Evolutionary conservation across 331 rosid genomes (phyloP).

Genomic region (Phaseolus coccineus): DNA sequence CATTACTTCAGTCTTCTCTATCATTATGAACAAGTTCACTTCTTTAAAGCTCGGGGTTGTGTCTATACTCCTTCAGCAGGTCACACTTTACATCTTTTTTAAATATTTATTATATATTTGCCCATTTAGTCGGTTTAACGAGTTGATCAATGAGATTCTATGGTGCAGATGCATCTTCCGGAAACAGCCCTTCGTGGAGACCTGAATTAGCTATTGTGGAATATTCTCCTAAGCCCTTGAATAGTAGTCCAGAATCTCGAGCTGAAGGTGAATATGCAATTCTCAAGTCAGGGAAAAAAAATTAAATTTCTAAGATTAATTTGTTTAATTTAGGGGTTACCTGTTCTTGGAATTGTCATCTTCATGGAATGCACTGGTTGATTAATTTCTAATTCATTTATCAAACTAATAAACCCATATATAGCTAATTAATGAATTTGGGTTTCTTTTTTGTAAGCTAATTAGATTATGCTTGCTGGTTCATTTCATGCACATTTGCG

Average conservation of each 20-base stretch:
- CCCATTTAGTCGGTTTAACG: too few species aligned
- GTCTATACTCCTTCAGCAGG: slow-evolving; percentile 64
- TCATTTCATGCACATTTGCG: neutral
- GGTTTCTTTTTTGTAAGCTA: neutral
- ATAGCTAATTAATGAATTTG: neutral
- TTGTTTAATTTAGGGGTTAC: neutral
- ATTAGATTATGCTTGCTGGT: slow-evolving; percentile 6
- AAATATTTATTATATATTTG: neutral
- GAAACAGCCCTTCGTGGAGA: slow-evolving; percentile 59
- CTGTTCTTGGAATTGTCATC: neutral
- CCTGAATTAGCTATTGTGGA: slow-evolving; percentile 75
- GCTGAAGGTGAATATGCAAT: slow-evolving; percentile 56
- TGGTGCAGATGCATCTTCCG: slow-evolving; percentile 60
- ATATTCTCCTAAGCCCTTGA: slow-evolving; percentile 67
- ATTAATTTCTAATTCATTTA: slow-evolving; percentile 12
- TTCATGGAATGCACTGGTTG: neutral
- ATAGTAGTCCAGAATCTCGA: slow-evolving; percentile 45
- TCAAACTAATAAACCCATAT: neutral
- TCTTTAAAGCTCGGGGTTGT: slow-evolving; percentile 74
- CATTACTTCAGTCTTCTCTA: slow-evolving; percentile 84
- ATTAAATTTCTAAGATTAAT: neutral
- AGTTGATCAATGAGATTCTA: slow-evolving; percentile 2
- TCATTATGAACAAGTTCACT: slow-evolving; percentile 90
- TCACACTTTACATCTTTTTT: neutral
- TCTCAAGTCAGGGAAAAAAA: neutral